These are phyloP conservation scores for Gilbertella persicaria DNA, from an alignment of 371 early-diverging fungal species.

Conservation along the genomic window DNA sequence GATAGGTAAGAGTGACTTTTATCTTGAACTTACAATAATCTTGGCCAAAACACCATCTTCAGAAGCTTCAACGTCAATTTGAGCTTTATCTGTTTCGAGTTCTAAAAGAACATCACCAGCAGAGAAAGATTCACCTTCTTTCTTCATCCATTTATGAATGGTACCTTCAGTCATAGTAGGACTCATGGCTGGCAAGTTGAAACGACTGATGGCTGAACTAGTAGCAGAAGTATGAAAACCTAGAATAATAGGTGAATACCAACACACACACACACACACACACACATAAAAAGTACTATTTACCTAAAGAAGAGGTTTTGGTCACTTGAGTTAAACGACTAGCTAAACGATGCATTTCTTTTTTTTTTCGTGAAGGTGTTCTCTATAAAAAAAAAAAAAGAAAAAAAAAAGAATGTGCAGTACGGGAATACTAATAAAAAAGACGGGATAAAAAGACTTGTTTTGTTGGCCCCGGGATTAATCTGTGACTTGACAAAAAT, in stretches of 20 bases:
- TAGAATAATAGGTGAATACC: no score
- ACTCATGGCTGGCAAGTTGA: conserved; percentile 93
- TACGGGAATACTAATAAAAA: conserved; percentile 25
- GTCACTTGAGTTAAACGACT: conserved; percentile 6
- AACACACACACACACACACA: no score
- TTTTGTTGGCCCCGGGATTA: conserved; percentile 8
- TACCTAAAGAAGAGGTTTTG: conserved; percentile 10
- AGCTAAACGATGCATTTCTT: conserved; percentile 15
- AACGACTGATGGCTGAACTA: conserved; percentile 61
- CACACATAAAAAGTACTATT: neutral
- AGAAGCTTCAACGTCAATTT: conserved; percentile 95
- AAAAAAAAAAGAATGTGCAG: conserved; percentile 2
- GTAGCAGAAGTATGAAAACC: conserved; percentile 64
- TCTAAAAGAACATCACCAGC: conserved; percentile 91
- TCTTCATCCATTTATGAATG: conserved; percentile 87
- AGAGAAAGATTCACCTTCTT: conserved; percentile 81
- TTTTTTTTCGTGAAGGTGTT: neutral
- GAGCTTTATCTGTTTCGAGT: conserved; percentile 97
- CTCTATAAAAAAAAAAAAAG: conserved; percentile 11
- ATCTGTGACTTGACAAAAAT: neutral
- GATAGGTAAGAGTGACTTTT: neutral
- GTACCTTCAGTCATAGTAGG: conserved; percentile 98
- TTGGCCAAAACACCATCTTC: conserved; percentile 95
- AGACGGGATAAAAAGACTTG: conserved; percentile 18
- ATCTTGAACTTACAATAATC: conserved; percentile 65